Percentiles rank a stretch among this genome's conserved stretches.
These are phyloP conservation scores for Russula abietina DNA, from an alignment of 768 basidiomycete species.

Conservation along the genomic window DNA sequence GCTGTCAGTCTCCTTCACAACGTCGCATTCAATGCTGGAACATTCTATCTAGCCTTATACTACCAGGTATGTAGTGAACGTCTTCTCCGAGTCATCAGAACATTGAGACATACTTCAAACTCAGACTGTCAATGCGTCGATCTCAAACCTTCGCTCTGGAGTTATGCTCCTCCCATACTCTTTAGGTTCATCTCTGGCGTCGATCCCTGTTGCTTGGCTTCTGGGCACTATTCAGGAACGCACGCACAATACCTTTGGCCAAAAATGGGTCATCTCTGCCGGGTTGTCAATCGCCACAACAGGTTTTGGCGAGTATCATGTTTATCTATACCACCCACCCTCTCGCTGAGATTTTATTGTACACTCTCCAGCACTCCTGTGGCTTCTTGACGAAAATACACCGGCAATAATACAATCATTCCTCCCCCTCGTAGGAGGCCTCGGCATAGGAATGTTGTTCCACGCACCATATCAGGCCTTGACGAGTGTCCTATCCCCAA, in stretches of 20 bases:
- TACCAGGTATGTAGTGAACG: conserved; percentile 53
- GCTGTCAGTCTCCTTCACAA: conserved; percentile 74
- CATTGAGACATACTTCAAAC: not conserved
- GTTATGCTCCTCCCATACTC: conserved; percentile 77
- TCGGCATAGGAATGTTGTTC: conserved; percentile 79
- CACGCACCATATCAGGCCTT: conserved; percentile 83
- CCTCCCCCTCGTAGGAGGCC: conserved; percentile 67
- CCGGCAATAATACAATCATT: conserved; percentile 39
- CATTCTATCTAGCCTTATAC: conserved; percentile 79
- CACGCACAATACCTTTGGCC: conserved; percentile 52
- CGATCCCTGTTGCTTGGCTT: conserved; percentile 82
- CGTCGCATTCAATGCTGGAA: conserved; percentile 76
- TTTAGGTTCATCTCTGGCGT: conserved; percentile 76
- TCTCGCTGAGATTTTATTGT: not conserved
- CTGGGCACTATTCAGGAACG: conserved; percentile 60
- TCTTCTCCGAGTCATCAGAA: not conserved
- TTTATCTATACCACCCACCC: not conserved
- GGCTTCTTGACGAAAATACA: conserved; percentile 51
- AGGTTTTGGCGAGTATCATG: conserved; percentile 58
- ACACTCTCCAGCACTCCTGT: conserved; percentile 52
- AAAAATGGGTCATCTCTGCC: conserved; percentile 55
- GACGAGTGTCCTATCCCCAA: conserved; percentile 54
- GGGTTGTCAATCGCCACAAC: conserved; percentile 61
- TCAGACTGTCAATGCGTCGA: conserved; percentile 64
- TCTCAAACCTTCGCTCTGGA: conserved; percentile 62